These are phyloP conservation scores for Penicillium sp. DNA, from an alignment of 2,329 filamentous ascomycete genomes.

Conservation along the genomic window DNA sequence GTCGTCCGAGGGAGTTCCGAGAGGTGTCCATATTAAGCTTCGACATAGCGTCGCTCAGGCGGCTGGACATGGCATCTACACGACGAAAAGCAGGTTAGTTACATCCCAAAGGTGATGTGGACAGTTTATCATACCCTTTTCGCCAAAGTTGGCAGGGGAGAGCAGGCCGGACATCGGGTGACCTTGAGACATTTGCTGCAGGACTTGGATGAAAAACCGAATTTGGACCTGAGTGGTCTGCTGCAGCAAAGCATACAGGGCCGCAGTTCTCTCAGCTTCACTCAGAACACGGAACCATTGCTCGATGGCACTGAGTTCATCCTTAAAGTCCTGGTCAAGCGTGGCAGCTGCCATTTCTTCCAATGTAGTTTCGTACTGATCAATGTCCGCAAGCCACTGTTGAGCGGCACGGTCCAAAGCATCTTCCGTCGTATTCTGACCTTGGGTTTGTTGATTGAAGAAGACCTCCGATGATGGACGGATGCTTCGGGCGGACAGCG, in stretches of 20 bases:
- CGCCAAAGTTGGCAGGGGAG: constrained; percentile 83
- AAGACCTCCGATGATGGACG: constrained; percentile 88
- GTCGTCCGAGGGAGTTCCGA: constrained; percentile 75
- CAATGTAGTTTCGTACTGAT: constrained; percentile 96
- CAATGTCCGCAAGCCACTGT: constrained; percentile 98
- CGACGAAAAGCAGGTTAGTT: constrained; percentile 9
- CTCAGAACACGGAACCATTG: constrained; percentile 98
- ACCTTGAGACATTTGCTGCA: constrained; percentile 98
- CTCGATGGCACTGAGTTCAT: constrained; percentile 95
- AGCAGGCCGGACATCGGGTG: constrained; percentile 94
- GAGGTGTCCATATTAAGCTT: constrained; percentile 79
- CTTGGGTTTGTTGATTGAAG: constrained; percentile 67
- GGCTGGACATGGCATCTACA: constrained; percentile 89
- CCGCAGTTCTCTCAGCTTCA: constrained; percentile 90
- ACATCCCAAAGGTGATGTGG: not conserved
- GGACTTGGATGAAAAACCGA: constrained; percentile 95
- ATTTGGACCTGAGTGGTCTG: constrained; percentile 99
- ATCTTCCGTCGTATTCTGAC: constrained; percentile 65
- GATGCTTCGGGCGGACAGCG: constrained; percentile 65
- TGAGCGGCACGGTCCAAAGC: constrained; percentile 86
- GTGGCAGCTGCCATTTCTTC: constrained; percentile 98
- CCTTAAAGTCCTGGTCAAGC: constrained; percentile 98
- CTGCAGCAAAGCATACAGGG: constrained; percentile 87
- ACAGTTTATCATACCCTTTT: constrained; percentile 62
- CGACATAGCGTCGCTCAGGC: constrained; percentile 90